Percentiles rank a stretch among this genome's conserved stretches.
Conservation (phyloP, 2,329 filamentous ascomycete species). For the Beauveria brongniartii region DNA sequence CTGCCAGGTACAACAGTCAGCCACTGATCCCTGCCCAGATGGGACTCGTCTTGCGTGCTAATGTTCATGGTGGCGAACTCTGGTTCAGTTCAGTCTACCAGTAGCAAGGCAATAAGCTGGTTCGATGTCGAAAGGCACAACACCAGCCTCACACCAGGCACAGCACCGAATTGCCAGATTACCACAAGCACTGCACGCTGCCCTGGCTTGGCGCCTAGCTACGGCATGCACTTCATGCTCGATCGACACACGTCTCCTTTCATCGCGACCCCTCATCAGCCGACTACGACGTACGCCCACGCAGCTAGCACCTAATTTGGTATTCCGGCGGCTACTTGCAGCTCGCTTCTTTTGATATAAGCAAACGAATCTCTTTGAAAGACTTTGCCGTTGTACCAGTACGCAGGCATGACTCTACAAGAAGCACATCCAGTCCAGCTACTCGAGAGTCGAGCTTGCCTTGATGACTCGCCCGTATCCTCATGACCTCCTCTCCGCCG, state of each 20-base stretch:
- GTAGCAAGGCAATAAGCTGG: background rate
- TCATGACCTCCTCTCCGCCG: background rate
- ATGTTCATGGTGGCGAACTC: slow-evolving; percentile 3
- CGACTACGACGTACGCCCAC: background rate
- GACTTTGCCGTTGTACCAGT: no score
- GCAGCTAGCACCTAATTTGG: background rate
- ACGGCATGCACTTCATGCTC: background rate
- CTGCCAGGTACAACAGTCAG: background rate
- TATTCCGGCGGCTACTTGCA: background rate
- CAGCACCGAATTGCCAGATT: no score
- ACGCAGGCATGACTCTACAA: no score
- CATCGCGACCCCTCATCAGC: background rate
- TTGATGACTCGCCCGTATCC: slow-evolving; percentile 1
- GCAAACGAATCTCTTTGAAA: no score
- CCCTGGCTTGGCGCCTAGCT: no score
- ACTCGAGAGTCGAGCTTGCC: background rate
- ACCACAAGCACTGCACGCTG: no score
- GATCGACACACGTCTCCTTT: background rate
- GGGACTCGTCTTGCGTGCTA: background rate
- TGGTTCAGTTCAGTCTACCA: background rate
- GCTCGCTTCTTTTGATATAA: background rate
- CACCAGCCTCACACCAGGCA: background rate
- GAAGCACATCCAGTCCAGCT: no score
- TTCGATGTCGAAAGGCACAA: background rate
- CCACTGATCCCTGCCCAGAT: background rate